phyloP scores from a whole-genome alignment of 345 rosid species.

The Camelina laxa region DNA sequence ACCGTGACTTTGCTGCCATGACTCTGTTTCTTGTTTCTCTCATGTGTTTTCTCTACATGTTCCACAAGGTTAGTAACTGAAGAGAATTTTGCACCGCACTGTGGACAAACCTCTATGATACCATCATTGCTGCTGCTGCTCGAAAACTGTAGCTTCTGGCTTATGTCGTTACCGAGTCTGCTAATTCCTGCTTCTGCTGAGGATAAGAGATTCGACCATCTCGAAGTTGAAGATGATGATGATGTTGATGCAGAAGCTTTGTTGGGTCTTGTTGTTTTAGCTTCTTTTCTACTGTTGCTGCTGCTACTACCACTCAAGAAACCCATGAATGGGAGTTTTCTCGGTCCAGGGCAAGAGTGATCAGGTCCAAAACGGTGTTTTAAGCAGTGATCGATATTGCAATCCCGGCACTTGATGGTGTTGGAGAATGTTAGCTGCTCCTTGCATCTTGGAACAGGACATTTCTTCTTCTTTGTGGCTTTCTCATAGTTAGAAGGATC shows the following conservation, averaged over 20 bases:
- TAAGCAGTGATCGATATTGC: conserved; percentile 81
- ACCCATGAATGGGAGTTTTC: conserved; percentile 62
- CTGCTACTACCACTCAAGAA: conserved; percentile 51
- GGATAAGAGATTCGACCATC: conserved; percentile 75
- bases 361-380: conserved; percentile 92
- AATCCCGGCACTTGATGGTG: conserved; percentile 86
- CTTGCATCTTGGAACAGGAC: conserved; percentile 85
- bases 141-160: conserved; percentile 64
- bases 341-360: conserved; percentile 79
- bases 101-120: conserved; percentile 69
- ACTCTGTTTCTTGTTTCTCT: conserved; percentile 53
- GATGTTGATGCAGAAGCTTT: conserved; percentile 40
- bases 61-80: conserved; percentile 66
- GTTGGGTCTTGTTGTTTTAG: conserved; percentile 39
- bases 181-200: conserved; percentile 83
- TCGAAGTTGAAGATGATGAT: conserved; percentile 53
- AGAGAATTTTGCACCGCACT: conserved; percentile 72
- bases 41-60: conserved; percentile 70
- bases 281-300: conserved; percentile 58
- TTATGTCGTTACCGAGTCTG: conserved; percentile 66
- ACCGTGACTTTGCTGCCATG: conserved; percentile 61
- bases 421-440: conserved; percentile 83
- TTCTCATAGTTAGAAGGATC: conserved; percentile 92
- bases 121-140: conserved; percentile 45
- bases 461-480: conserved; percentile 84